Evolutionary conservation across 768 basidiomycete species (phyloP), one percentile per base, ranked within the genome.

Genomic region (Boletus sensibilis): DNA sequence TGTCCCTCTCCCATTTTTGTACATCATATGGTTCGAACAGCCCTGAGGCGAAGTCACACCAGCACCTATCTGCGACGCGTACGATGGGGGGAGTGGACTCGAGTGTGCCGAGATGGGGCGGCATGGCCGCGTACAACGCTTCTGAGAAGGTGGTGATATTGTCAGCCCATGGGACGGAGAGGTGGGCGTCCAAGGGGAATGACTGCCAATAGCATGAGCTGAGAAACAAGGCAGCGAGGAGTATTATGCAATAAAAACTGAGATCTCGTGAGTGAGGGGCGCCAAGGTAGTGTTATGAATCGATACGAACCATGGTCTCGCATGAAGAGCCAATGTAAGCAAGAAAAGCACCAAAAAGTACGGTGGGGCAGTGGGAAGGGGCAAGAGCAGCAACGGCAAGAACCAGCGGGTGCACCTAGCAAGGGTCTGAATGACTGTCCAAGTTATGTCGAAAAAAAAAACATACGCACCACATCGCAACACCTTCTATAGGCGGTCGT

Each of bases 171-270:
- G 88, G 86, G 18, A 66, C 69, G 13, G 82, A 79, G 55, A 92
- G 83, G 1, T 80, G 76, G 27, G 80, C 83, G 57, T 85, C 81
- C 45, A 85, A 70, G 23, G 86, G 82, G 54, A 91, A 83, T 31
- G 92, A 89, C 59, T 90, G 88, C 92, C 92, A 93, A 72, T 92
- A 92, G 69, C 92, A 94, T 18, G 92, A 89, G 16, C 92, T 89
- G 57, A 91, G 78, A 69, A 92, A 93, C 47, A 93, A 79, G n/a
- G 91, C 88, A 0, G 84, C 79, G 14, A 94, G 82, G 21, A 94
- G 79, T 23, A 91, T 78, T 52, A 94, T 87, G 77, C 92, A 94
- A 69, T 94, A 94, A 69, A 92, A 91, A 65, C 92, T 94, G 56
- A 1, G 44, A 7, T 54, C 8, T 25, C 18, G 55, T 70, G 43